Conservation (phyloP, 169 alveolate species). For the Sarcocystis neurona region DNA sequence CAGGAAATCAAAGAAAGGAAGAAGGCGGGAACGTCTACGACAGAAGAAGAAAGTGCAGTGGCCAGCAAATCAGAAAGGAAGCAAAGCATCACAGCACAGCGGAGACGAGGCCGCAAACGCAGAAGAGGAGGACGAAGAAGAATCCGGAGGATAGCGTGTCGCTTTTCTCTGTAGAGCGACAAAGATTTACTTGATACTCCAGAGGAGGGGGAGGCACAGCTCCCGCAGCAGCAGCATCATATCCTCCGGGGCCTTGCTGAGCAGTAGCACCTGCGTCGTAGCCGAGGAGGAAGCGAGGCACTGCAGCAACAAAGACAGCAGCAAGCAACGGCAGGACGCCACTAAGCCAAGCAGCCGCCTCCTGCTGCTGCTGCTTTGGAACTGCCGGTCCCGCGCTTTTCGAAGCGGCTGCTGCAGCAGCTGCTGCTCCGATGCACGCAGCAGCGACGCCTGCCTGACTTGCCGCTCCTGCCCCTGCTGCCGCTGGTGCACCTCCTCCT, state of each 20-base stretch:
- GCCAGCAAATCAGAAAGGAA: too few relatives aligned
- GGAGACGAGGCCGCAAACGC: neutral
- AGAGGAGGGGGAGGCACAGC: neutral
- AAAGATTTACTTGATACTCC: slow-evolving; percentile 29
- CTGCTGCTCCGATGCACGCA: neutral
- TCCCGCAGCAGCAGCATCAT: neutral
- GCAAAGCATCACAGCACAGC: neutral
- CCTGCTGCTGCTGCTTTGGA: slow-evolving; percentile 36
- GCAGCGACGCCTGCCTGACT: neutral
- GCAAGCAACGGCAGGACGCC: slow-evolving; percentile 2
- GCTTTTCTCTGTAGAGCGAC: too few relatives aligned
- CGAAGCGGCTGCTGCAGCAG: neutral
- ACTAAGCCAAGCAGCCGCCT: neutral
- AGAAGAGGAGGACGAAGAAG: neutral
- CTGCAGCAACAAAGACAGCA: neutral
- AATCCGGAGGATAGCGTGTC: too few relatives aligned
- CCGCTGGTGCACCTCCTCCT: neutral
- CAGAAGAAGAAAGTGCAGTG: too few relatives aligned
- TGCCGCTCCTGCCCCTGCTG: neutral
- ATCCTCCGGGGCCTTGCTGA: neutral
- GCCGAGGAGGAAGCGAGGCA: slow-evolving; percentile 14
- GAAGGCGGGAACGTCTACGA: neutral
- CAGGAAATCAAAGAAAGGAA: neutral
- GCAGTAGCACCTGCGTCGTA: neutral
- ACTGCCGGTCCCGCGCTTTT: neutral